Conservation (phyloP, 2,329 filamentous ascomycete species). For the Aureobasidium lini region DNA sequence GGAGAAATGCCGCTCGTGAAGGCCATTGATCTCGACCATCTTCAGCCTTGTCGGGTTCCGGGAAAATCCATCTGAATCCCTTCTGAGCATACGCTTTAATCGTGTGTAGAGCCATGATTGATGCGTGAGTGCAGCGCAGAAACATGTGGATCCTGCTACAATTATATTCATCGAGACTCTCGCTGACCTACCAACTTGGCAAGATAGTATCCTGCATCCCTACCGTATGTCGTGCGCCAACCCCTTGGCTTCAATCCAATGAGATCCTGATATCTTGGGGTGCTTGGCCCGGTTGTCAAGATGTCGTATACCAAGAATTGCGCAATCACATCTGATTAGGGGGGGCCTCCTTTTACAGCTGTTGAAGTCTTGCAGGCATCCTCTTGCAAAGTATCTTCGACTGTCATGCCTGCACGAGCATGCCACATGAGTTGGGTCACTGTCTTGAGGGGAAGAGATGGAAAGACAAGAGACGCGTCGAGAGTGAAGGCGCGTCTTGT, state of each 20-base stretch:
- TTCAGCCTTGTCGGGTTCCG: slow-evolving; percentile 24
- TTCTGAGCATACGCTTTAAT: neutral
- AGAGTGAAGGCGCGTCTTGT: neutral
- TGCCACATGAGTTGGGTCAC: neutral
- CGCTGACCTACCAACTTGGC: neutral
- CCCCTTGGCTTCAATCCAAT: neutral
- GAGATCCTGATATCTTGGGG: neutral
- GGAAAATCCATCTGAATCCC: neutral
- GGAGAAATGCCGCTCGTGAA: slow-evolving; percentile 47
- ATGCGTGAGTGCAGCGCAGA: neutral
- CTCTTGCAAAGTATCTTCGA: fast-evolving
- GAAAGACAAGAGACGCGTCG: neutral
- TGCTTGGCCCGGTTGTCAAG: neutral
- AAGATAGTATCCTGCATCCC: neutral
- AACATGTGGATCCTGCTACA: neutral
- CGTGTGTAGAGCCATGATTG: neutral
- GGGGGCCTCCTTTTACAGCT: no score
- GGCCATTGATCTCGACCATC: slow-evolving; percentile 49
- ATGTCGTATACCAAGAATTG: neutral
- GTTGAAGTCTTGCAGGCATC: neutral
- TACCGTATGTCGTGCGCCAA: neutral
- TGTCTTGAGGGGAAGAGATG: neutral
- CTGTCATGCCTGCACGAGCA: no score
- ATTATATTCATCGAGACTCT: neutral
- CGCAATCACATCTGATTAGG: neutral